Percentiles rank a stretch among this genome's conserved stretches.
Evolutionary conservation across 2,329 filamentous ascomycete genomes (phyloP).

Genomic region (Fusarium sp.): DNA sequence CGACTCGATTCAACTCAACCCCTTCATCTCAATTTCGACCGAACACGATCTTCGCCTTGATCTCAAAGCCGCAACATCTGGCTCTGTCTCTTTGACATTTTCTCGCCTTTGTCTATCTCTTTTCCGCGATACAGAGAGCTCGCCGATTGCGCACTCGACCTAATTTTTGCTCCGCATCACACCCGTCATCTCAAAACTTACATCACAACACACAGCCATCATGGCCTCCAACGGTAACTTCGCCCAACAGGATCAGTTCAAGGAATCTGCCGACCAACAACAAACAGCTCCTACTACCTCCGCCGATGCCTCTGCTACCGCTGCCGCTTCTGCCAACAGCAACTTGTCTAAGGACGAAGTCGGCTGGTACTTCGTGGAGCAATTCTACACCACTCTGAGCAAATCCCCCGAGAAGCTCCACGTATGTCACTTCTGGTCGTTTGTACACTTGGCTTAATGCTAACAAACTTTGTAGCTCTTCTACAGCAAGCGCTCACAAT

Average conservation of each 20-base stretch:
- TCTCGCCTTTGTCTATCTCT: conserved; percentile 20
- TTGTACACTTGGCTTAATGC: not conserved
- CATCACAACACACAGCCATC: conserved; percentile 45
- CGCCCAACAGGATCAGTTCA: conserved; percentile 61
- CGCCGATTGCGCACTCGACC: conserved; percentile 37
- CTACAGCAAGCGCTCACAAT: conserved; percentile 96
- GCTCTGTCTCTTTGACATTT: conserved; percentile 25
- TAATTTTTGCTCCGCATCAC: conserved; percentile 40
- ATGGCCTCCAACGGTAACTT: conserved; percentile 72
- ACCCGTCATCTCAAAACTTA: conserved; percentile 27
- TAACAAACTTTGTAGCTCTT: conserved; percentile 72
- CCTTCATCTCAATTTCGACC: conserved; percentile 23
- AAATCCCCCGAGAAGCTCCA: conserved; percentile 94
- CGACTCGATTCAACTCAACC: conserved; percentile 18
- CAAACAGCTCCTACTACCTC: conserved; percentile 52
- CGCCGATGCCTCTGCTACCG: conserved; percentile 48
- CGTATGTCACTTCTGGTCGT: conserved; percentile 59
- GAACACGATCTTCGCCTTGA: conserved; percentile 36
- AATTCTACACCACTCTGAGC: conserved; percentile 98
- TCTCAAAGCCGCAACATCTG: conserved; percentile 6
- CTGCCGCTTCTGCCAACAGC: conserved; percentile 55
- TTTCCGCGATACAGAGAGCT: conserved; percentile 38
- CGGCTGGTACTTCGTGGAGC: conserved; percentile 99
- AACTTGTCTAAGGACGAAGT: conserved; percentile 88
- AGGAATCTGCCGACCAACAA: conserved; percentile 56